Conservation (phyloP, 768 basidiomycete species). For the Collybia mongolica region DNA sequence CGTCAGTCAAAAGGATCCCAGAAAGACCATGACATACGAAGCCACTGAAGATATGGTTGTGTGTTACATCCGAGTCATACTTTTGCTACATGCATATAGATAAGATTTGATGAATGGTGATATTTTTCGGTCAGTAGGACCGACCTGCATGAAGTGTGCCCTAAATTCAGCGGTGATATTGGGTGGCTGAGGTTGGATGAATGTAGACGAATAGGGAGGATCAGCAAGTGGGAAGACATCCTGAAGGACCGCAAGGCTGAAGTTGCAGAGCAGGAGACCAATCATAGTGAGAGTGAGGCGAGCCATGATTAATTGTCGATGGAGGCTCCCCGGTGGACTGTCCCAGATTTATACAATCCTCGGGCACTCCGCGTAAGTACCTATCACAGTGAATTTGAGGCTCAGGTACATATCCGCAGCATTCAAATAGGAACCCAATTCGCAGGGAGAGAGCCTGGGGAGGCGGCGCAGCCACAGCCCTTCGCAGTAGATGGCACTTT, state of each 20-base stretch:
- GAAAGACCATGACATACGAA: constrained; percentile 6
- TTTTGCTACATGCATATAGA: constrained; percentile 10
- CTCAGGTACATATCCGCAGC: too few species aligned
- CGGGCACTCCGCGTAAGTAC: too few species aligned
- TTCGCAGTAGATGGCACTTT: too few species aligned
- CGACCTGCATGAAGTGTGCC: constrained; percentile 18
- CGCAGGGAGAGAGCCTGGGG: too few species aligned
- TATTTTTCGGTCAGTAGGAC: background rate
- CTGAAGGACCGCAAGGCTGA: background rate
- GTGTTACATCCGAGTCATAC: constrained; percentile 10
- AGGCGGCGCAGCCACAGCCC: too few species aligned
- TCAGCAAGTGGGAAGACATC: constrained; percentile 7
- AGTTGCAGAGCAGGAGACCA: too few species aligned
- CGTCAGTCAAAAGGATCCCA: constrained; percentile 1
- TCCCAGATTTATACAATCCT: too few species aligned
- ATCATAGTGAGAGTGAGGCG: too few species aligned
- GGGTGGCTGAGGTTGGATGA: constrained; percentile 12
- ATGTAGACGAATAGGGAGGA: constrained; percentile 14
- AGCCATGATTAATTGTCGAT: too few species aligned
- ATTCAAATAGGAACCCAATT: too few species aligned
- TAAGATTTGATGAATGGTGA: background rate
- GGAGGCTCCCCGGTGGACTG: too few species aligned
- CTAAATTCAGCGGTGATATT: constrained; percentile 15
- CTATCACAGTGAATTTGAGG: too few species aligned
- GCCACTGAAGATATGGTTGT: constrained; percentile 12